A percentile compares a stretch with the other conserved stretches of the same genome.
These are phyloP conservation scores for Kregervanrija pseudodelftensis DNA, from an alignment of 805 yeast species.

Conservation along the genomic window DNA sequence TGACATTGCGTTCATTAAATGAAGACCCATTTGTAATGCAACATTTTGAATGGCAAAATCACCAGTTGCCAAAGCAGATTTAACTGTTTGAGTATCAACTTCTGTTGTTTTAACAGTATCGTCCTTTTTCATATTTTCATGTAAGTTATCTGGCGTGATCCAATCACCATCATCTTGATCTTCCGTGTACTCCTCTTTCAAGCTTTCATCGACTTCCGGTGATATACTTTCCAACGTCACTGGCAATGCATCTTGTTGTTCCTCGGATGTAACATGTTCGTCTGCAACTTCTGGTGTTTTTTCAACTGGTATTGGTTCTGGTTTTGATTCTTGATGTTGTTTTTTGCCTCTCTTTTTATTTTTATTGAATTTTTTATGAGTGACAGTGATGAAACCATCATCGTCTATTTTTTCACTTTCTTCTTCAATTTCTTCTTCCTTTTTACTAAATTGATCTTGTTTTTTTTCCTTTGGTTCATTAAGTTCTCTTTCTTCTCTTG, in stretches of 20 bases:
- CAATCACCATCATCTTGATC: constrained; percentile 83
- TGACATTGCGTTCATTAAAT: constrained; percentile 74
- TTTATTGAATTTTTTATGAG: constrained; percentile 6
- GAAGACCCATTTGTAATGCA: constrained; percentile 81
- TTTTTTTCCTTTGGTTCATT: constrained; percentile 4
- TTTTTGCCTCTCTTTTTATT: constrained; percentile 2
- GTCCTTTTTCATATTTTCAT: constrained; percentile 63
- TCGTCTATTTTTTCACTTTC: constrained; percentile 8
- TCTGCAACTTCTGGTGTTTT: constrained; percentile 9
- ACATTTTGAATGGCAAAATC: constrained; percentile 98
- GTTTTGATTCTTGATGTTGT: constrained; percentile 1
- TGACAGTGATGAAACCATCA: constrained; percentile 14
- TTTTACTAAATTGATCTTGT: constrained; percentile 1
- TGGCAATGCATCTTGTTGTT: constrained; percentile 4
- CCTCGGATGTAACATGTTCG: constrained; percentile 8
- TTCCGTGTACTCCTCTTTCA: constrained; percentile 41
- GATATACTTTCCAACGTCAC: background rate
- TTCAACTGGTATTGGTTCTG: background rate
- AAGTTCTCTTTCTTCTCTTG: constrained; percentile 5
- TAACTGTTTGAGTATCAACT: constrained; percentile 32
- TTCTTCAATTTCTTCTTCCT: constrained; percentile 16
- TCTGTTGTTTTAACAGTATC: constrained; percentile 26
- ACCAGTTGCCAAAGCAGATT: constrained; percentile 85
- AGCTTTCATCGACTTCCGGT: constrained; percentile 15
- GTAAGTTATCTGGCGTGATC: constrained; percentile 86